phyloP scores from a whole-genome alignment of 1,139 yeast genomes.

The Kodamaea ohmeri region DNA sequence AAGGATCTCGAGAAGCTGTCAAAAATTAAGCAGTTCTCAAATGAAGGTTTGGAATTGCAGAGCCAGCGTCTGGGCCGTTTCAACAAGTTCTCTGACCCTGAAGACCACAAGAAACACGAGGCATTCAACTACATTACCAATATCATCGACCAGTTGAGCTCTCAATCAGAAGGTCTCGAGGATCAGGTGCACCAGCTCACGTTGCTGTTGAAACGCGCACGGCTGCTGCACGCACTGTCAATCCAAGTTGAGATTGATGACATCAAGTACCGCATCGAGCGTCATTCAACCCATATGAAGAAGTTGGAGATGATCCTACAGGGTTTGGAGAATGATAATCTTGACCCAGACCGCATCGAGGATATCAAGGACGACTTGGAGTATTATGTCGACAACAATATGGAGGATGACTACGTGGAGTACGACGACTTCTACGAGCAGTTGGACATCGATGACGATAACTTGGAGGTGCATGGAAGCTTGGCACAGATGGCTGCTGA shows the following conservation, averaged over 20 bases:
- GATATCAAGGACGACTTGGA: slow-evolving; percentile 86
- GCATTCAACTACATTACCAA: slow-evolving; percentile 69
- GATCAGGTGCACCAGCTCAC: slow-evolving; percentile 65
- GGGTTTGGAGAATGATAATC: slow-evolving; percentile 75
- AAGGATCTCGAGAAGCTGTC: slow-evolving; percentile 91
- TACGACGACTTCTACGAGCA: slow-evolving; percentile 93
- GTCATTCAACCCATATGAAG: slow-evolving; percentile 77
- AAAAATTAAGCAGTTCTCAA: slow-evolving; percentile 94
- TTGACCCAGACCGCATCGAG: slow-evolving; percentile 79
- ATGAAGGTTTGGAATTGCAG: slow-evolving; percentile 81
- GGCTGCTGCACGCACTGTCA: slow-evolving; percentile 33
- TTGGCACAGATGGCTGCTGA: slow-evolving; percentile 43
- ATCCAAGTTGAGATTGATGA: slow-evolving; percentile 57
- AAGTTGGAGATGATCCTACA: slow-evolving; percentile 77
- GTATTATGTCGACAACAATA: slow-evolving; percentile 92
- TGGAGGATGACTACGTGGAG: slow-evolving; percentile 93
- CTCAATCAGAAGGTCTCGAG: slow-evolving; percentile 78
- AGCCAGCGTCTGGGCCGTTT: slow-evolving; percentile 36
- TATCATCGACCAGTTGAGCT: slow-evolving; percentile 77
- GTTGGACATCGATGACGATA: slow-evolving; percentile 69
- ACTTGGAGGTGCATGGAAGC: slow-evolving; percentile 48
- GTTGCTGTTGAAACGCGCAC: slow-evolving; percentile 49
- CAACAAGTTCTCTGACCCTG: slow-evolving; percentile 55
- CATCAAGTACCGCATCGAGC: slow-evolving; percentile 60
- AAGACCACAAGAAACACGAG: slow-evolving; percentile 68